Base-by-base conservation (phyloP, 768 basidiomycete species). In the Phaeolepiota aurea region DNA sequence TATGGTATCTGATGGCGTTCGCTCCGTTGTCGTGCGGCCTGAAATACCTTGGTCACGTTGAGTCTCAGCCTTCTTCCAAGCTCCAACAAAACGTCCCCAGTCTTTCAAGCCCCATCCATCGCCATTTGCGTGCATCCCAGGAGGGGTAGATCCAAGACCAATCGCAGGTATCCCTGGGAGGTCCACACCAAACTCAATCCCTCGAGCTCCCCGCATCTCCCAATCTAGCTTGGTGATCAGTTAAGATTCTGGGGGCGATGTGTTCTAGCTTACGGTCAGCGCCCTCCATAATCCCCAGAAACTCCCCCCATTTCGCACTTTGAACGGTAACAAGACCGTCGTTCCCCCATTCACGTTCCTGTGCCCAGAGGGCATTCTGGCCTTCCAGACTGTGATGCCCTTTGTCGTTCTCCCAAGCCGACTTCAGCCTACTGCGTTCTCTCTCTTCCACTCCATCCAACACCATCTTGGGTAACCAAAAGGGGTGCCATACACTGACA, bases 381-480 rank as follows among this genome's bases (percentile, higher is more conserved):
- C 48, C 44, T 14, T 25, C 38, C 28, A 22, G 38, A 42, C 14
- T 15, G 21, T 30, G 32, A 28, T 38, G n/a, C 15, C 15, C 25
- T 53, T 12, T 4, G 15, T 64, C 61, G 31, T 52, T 38, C 28
- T 65, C 64, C 66, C 68, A 69, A 3, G 50, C 37, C 30, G 53
- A 53, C 36, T 63, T 67, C 16, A 74, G 42, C 14, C 57, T 63
- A 15, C 69, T 59, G 54, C 79, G 60, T 51, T 77, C 69, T 40
- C 65, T 70, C 45, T 76, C 73, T 52, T 92, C 91, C 15, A 78
- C 74, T 1, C 87, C 84, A 54, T 99, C 94, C 25, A 97, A 66
- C 20, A 99, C 83, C 64, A 93, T 73, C 63, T 98, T 96, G 0
- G 94, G 90, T 25, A 97, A 71, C 91, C 94, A 99, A 40, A 99